Percentiles rank a stretch among this genome's conserved stretches.
These are phyloP conservation scores for Fusarium nygamai DNA, from an alignment of 2,329 filamentous ascomycete species.

Conservation along the genomic window DNA sequence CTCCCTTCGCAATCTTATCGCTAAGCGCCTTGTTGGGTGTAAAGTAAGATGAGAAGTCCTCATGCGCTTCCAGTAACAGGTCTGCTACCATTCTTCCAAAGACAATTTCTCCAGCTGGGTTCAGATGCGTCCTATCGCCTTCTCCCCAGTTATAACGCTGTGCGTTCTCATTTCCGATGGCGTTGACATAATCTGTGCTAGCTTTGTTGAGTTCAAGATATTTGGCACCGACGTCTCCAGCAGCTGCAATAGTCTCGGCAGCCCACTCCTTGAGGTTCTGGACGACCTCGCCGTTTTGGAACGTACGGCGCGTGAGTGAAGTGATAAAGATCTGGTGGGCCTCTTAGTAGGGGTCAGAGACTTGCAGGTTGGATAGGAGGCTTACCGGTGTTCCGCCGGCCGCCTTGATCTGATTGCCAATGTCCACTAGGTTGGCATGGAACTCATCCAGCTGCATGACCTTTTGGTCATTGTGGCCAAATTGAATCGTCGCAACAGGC, in stretches of 20 bases:
- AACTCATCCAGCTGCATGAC: not conserved
- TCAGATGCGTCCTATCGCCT: constrained; percentile 1
- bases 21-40: not conserved
- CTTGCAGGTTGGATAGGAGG: accelerated
- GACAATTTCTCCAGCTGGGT: not conserved
- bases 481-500: not conserved
- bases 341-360: accelerated
- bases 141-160: constrained; percentile 3
- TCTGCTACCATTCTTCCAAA: constrained; percentile 10
- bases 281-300: not conserved
- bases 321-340: not conserved
- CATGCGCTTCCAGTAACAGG: not conserved
- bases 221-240: not conserved
- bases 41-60: not conserved
- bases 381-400: constrained; percentile 2
- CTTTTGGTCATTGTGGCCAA: constrained; percentile 13
- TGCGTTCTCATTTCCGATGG: not conserved
- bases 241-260: not conserved
- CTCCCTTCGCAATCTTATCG: constrained; percentile 6
- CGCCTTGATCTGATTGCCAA: not conserved
- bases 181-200: constrained; percentile 5
- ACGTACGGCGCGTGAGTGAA: not conserved
- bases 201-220: constrained; percentile 3
- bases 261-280: constrained; percentile 17
- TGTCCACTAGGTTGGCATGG: not conserved